These are phyloP conservation scores for Penicillium salamii DNA, from an alignment of 495 filamentous ascomycete genomes.

Conservation along the genomic window DNA sequence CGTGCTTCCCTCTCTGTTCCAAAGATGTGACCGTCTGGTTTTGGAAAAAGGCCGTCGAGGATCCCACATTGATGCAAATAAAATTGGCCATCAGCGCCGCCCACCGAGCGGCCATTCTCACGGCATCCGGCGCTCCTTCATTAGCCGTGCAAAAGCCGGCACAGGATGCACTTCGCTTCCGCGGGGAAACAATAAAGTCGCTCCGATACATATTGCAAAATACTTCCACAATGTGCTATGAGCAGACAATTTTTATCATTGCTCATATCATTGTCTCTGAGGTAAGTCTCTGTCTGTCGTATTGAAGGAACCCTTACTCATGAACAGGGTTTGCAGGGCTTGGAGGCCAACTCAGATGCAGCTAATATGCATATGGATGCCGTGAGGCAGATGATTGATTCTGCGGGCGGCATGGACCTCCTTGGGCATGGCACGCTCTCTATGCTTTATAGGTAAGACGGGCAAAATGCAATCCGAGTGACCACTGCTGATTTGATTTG, in stretches of 20 bases:
- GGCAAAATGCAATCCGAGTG: background rate
- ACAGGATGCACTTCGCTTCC: constrained; percentile 7
- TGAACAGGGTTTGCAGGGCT: background rate
- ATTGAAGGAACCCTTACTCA: background rate
- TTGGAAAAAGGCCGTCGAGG: constrained; percentile 5
- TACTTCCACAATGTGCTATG: constrained; percentile 2
- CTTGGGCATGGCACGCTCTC: constrained; percentile 8
- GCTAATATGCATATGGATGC: constrained; percentile 15
- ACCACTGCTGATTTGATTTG: background rate
- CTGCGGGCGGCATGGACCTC: constrained; percentile 10
- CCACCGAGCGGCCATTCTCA: constrained; percentile 4
- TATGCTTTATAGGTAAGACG: constrained; percentile 11
- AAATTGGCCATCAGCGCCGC: constrained; percentile 7
- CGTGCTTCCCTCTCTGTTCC: constrained; percentile 8
- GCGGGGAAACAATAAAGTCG: constrained; percentile 8
- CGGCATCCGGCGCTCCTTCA: background rate
- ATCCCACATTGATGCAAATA: constrained; percentile 9
- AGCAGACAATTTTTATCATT: constrained; percentile 4
- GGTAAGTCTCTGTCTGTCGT: background rate
- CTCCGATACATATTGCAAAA: constrained; percentile 3
- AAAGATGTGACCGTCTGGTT: constrained; percentile 3
- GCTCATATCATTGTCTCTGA: constrained; percentile 6
- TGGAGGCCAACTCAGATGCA: constrained; percentile 13
- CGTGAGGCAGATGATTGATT: constrained; percentile 10
- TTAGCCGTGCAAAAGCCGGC: background rate